A percentile compares a stretch with the other conserved stretches of the same genome.
phyloP scores from a whole-genome alignment of 768 basidiomycete species.

The Hericium coralloides region DNA sequence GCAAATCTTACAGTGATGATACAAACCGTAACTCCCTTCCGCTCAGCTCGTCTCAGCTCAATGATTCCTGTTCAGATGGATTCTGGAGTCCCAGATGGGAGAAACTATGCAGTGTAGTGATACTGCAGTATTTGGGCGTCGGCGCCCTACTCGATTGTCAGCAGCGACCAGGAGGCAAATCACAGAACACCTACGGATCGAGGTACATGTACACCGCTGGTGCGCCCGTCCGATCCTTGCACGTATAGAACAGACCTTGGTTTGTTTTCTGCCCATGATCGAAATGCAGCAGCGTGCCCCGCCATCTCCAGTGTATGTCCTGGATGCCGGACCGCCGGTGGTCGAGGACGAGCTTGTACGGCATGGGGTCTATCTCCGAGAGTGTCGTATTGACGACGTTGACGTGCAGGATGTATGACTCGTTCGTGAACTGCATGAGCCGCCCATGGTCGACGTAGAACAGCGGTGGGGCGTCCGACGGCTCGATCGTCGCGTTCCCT shows the following conservation, averaged over 20 bases:
- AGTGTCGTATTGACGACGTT: constrained; percentile 43
- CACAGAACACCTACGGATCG: constrained; percentile 29
- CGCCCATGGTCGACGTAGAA: constrained; percentile 47
- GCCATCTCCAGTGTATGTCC: constrained; percentile 45
- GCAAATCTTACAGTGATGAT: too few relatives aligned
- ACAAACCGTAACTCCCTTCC: too few relatives aligned
- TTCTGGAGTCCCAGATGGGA: constrained; percentile 16
- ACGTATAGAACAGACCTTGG: constrained; percentile 36
- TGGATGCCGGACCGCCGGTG: constrained; percentile 29
- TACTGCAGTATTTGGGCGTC: constrained; percentile 31
- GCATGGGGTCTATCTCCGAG: constrained; percentile 35
- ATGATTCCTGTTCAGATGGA: constrained; percentile 1
- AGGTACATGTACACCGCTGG: constrained; percentile 42
- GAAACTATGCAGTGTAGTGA: constrained; percentile 38
- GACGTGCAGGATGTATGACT: constrained; percentile 44
- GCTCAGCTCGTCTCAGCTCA: background rate
- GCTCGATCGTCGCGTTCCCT: constrained; percentile 40
- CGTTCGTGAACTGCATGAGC: constrained; percentile 47
- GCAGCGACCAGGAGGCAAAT: background rate
- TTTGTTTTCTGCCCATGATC: constrained; percentile 34
- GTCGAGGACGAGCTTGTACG: constrained; percentile 31
- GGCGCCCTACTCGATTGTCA: constrained; percentile 18
- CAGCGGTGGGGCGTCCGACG: constrained; percentile 23
- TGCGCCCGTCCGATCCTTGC: constrained; percentile 24
- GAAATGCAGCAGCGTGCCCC: constrained; percentile 42